Conservation (phyloP, 805 yeast species). For the Candida andamanensis region DNA sequence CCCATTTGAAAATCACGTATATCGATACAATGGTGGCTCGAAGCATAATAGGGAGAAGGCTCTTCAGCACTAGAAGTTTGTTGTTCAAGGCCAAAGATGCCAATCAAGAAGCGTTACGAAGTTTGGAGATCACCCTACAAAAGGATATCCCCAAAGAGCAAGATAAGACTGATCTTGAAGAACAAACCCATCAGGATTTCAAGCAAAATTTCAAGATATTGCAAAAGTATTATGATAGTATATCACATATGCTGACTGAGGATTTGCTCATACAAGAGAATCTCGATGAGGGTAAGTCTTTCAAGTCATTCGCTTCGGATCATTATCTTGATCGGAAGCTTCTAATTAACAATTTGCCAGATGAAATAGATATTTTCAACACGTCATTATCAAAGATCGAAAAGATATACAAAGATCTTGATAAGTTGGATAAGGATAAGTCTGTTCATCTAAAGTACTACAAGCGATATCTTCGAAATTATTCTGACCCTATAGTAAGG, state of each 20-base stretch:
- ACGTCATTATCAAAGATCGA: constrained; percentile 26
- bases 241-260: constrained; percentile 34
- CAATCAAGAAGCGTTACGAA: constrained; percentile 23
- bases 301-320: constrained; percentile 27
- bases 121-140: constrained; percentile 27
- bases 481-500: constrained; percentile 25
- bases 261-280: constrained; percentile 31
- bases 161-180: constrained; percentile 1
- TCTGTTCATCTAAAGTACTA: constrained; percentile 34
- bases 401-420: constrained; percentile 25
- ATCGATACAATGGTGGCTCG: too few relatives aligned
- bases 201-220: constrained; percentile 4
- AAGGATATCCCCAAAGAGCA: constrained; percentile 18
- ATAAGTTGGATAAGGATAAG: constrained; percentile 31
- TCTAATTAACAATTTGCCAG: constrained; percentile 28
- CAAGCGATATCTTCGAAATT: constrained; percentile 26
- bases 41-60: too few relatives aligned
- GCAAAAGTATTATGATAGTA: constrained; percentile 19
- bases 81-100: constrained; percentile 8
- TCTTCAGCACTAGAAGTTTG: too few relatives aligned
- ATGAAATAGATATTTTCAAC: constrained; percentile 29
- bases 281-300: constrained; percentile 31
- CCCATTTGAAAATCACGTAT: too few relatives aligned
- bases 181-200: constrained; percentile 1
- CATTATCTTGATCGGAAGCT: constrained; percentile 31